A percentile compares a stretch with the other conserved stretches of the same genome.
Conservation (phyloP, 305 asterid species). For the Ilex paraguariensis region DNA sequence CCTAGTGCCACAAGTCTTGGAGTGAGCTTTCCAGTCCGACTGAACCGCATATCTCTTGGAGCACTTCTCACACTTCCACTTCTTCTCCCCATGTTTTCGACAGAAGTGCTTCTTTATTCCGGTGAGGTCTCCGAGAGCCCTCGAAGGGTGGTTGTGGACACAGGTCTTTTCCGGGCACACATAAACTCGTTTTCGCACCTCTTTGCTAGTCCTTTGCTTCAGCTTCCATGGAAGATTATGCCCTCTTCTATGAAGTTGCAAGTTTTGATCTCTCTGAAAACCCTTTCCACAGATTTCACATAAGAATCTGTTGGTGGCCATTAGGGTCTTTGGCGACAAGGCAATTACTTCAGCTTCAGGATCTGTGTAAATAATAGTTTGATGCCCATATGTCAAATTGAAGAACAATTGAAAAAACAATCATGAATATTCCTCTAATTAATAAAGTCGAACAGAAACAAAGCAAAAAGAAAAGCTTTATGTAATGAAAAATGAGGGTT, state of each 20-base stretch:
- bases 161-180: constrained; percentile 84
- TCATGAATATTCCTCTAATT: constrained; percentile 9
- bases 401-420: neutral
- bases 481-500: neutral
- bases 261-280: constrained; percentile 80
- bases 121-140: constrained; percentile 88
- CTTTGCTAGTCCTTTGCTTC: constrained; percentile 70
- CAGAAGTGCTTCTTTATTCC: constrained; percentile 89
- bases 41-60: constrained; percentile 79
- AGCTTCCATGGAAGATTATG: constrained; percentile 94
- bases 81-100: constrained; percentile 89
- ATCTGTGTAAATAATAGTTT: constrained; percentile 30
- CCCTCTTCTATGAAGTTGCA: constrained; percentile 86
- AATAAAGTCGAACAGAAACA: neutral
- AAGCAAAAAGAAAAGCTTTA: neutral
- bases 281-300: constrained; percentile 94
- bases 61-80: constrained; percentile 92
- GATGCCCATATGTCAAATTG: neutral
- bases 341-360: constrained; percentile 88
- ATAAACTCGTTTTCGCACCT: constrained; percentile 67
- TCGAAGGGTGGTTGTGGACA: constrained; percentile 68
- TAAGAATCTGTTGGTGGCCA: constrained; percentile 81
- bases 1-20: constrained; percentile 85
- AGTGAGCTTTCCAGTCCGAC: constrained; percentile 91
- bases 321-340: constrained; percentile 76